Percentiles rank a stretch among this genome's conserved stretches.
Conservation (phyloP, 1,139 yeast species). For the Candida sp. region DNA sequence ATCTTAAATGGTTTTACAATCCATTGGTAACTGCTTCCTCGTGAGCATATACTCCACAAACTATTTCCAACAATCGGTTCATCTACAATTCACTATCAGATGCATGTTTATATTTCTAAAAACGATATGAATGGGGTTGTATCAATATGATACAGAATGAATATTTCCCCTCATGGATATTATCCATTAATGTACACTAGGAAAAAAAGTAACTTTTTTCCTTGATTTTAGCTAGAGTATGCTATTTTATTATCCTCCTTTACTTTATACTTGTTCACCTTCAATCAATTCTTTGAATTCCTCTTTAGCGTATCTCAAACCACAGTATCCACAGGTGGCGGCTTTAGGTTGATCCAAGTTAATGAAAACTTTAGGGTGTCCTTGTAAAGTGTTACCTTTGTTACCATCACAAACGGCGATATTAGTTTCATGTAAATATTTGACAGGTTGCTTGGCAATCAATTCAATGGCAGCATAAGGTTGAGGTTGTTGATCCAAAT, state of each 20-base stretch:
- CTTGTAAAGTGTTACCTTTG: conserved; percentile 63
- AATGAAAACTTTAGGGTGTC: conserved; percentile 84
- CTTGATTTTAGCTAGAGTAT: too few species aligned
- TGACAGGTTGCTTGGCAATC: conserved; percentile 71
- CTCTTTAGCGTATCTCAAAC: conserved; percentile 60
- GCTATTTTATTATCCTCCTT: too few species aligned
- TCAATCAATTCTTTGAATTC: conserved; percentile 40
- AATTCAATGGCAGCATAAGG: conserved; percentile 85
- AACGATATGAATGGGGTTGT: background rate
- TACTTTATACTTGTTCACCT: conserved; percentile 10
- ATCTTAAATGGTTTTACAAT: too few species aligned
- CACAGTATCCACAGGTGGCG: conserved; percentile 79
- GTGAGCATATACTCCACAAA: too few species aligned
- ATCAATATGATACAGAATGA: background rate
- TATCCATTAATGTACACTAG: background rate
- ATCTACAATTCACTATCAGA: background rate
- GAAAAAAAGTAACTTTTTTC: too few species aligned
- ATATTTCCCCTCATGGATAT: background rate
- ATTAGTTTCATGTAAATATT: conserved; percentile 52
- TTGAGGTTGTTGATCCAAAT: conserved; percentile 66
- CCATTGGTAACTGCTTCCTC: too few species aligned
- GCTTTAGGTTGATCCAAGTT: conserved; percentile 75
- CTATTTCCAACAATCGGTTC: too few species aligned
- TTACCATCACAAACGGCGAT: conserved; percentile 87
- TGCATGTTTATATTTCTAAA: background rate